phyloP scores from a whole-genome alignment of 2,329 filamentous ascomycete species.

The Tolypocladium album region DNA sequence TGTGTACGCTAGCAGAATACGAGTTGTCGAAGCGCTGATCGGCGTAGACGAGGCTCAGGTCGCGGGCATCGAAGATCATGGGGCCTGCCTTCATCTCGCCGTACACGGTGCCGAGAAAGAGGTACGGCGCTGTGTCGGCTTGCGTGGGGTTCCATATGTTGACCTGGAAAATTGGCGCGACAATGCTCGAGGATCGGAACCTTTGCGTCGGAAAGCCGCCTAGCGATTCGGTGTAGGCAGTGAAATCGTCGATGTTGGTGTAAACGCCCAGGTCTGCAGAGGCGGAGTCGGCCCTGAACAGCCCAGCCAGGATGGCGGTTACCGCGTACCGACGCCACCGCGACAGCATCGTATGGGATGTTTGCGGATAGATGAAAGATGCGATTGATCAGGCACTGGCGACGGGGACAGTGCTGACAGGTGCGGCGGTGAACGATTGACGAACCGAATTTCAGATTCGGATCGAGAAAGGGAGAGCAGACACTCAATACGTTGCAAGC shows the following conservation, averaged over 20 bases:
- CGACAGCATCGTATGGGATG: neutral
- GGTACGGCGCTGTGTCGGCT: constrained; percentile 17
- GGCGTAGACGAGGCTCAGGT: constrained; percentile 26
- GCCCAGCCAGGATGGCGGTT: neutral
- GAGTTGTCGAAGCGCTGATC: constrained; percentile 18
- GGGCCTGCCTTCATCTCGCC: constrained; percentile 15
- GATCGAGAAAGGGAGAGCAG: no score
- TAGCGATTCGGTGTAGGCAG: neutral
- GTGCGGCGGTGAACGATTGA: no score
- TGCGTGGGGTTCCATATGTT: constrained; percentile 15
- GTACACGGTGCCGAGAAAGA: constrained; percentile 20
- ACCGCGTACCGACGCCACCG: neutral
- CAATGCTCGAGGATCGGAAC: constrained; percentile 19
- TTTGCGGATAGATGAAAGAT: neutral
- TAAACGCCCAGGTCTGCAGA: neutral
- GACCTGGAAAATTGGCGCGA: constrained; percentile 23
- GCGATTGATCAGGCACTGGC: neutral
- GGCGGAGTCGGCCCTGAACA: neutral
- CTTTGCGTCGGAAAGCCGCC: constrained; percentile 19
- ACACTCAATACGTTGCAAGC: neutral
- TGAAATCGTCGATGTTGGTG: neutral
- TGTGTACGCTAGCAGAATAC: constrained; percentile 16
- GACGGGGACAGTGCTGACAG: neutral
- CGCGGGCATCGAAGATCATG: constrained; percentile 21
- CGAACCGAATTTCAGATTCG: no score